Conservation (phyloP, 2,329 filamentous ascomycete genomes). For the Fulvia fulva region DNA sequence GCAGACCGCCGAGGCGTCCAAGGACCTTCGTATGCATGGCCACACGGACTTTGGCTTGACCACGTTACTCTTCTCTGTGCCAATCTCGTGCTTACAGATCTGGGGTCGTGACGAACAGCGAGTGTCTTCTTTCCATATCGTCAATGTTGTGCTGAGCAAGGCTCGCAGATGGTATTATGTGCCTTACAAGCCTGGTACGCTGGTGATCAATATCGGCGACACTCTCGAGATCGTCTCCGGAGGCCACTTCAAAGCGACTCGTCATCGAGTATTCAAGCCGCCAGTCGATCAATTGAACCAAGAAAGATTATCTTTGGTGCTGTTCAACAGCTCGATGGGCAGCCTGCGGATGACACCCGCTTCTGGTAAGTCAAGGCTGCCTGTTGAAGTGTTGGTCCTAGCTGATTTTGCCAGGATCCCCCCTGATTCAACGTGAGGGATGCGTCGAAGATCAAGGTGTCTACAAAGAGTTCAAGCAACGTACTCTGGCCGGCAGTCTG, state of each 20-base stretch:
- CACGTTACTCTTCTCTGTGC: constrained; percentile 30
- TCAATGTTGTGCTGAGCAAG: not conserved
- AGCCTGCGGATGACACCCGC: constrained; percentile 44
- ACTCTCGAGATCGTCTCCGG: constrained; percentile 35
- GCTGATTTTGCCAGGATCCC: constrained; percentile 27
- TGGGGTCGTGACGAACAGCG: constrained; percentile 29
- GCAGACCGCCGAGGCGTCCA: constrained; percentile 13
- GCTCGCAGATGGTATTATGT: constrained; percentile 35
- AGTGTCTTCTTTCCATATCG: not conserved
- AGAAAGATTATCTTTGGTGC: constrained; percentile 37
- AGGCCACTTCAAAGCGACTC: constrained; percentile 43
- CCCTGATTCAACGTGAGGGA: constrained; percentile 41
- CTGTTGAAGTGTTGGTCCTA: not conserved
- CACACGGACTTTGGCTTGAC: constrained; percentile 41
- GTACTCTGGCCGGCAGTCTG: constrained; percentile 38
- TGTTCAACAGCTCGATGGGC: constrained; percentile 44
- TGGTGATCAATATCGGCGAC: constrained; percentile 38
- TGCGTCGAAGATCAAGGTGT: constrained; percentile 45
- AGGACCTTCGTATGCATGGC: constrained; percentile 34
- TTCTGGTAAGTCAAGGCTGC: constrained; percentile 8
- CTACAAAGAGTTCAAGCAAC: constrained; percentile 45
- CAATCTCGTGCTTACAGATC: constrained; percentile 15
- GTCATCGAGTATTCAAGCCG: constrained; percentile 47
- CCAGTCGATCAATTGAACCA: constrained; percentile 43
- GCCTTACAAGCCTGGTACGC: constrained; percentile 35